A percentile compares a stretch with the other conserved stretches of the same genome.
These are phyloP conservation scores for Dendrostoma leiphaemia DNA, from an alignment of 2,329 filamentous ascomycete species.

Conservation along the genomic window DNA sequence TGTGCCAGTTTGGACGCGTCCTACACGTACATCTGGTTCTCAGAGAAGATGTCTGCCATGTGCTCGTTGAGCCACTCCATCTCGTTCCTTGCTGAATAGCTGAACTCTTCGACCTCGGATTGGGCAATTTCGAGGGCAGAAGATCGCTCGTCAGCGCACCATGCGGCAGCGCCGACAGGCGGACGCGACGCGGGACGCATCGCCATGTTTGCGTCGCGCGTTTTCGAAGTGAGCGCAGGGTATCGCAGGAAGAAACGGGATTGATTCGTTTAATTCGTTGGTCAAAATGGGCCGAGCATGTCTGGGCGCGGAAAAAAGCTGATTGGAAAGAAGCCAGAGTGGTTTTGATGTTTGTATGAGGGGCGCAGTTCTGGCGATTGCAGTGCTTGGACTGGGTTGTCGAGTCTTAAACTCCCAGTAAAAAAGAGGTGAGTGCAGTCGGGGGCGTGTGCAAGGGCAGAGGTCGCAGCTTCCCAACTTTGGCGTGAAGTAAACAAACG, in stretches of 20 bases:
- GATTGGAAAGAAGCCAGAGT: background rate
- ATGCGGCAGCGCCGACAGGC: conserved; percentile 77
- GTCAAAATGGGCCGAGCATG: conserved; percentile 13
- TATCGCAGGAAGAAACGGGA: conserved; percentile 1
- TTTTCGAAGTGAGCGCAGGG: background rate
- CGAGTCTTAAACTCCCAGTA: too few species aligned
- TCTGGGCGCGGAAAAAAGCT: background rate
- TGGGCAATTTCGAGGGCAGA: conserved; percentile 73
- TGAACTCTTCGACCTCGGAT: conserved; percentile 88
- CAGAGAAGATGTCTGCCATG: conserved; percentile 90
- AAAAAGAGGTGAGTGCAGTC: background rate
- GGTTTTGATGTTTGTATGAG: background rate
- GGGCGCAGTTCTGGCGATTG: background rate
- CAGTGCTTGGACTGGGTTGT: background rate
- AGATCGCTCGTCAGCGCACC: conserved; percentile 81
- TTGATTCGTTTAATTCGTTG: background rate
- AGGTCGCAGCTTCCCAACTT: background rate
- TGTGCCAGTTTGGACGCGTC: background rate
- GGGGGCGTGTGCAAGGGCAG: background rate
- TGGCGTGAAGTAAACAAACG: conserved; percentile 9
- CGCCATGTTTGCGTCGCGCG: conserved; percentile 29
- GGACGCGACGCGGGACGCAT: conserved; percentile 53
- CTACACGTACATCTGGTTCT: conserved; percentile 74
- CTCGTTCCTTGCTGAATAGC: conserved; percentile 88
- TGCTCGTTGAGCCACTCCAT: conserved; percentile 98